A percentile compares a stretch with the other conserved stretches of the same genome.
Evolutionary conservation across 768 basidiomycete genomes (phyloP).

Genomic region (Lyophyllum shimeji): DNA sequence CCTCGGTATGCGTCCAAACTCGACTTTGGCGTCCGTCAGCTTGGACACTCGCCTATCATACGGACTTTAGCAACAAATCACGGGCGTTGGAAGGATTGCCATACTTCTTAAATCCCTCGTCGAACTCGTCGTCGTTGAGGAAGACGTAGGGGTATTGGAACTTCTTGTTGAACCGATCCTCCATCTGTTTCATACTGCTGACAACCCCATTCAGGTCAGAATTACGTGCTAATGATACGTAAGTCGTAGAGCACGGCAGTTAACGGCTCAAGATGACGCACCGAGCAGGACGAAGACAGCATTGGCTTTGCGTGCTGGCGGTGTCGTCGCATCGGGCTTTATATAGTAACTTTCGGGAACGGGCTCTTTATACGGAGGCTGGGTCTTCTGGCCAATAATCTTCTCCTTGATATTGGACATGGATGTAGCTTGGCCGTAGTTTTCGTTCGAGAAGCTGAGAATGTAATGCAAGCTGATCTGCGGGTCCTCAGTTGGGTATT

Average conservation of each 20-base stretch:
- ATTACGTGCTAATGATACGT: constrained; percentile 48
- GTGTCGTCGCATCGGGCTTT: constrained; percentile 31
- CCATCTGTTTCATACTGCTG: constrained; percentile 72
- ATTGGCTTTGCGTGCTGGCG: constrained; percentile 66
- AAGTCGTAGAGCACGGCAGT: too few relatives aligned
- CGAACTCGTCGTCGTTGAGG: constrained; percentile 79
- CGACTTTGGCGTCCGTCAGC: constrained; percentile 61
- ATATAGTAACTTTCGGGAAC: constrained; percentile 60
- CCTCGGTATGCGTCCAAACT: constrained; percentile 77
- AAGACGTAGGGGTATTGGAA: constrained; percentile 86
- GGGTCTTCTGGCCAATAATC: constrained; percentile 22
- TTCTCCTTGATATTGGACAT: constrained; percentile 41
- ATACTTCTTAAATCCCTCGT: constrained; percentile 69
- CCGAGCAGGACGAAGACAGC: constrained; percentile 82
- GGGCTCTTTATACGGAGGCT: constrained; percentile 56
- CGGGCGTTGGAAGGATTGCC: not conserved
- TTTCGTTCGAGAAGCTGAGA: constrained; percentile 63
- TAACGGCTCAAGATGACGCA: constrained; percentile 17
- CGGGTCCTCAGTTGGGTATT: not conserved
- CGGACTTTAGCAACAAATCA: constrained; percentile 8
- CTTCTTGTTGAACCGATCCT: constrained; percentile 89
- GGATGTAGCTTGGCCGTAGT: constrained; percentile 61
- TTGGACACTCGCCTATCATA: constrained; percentile 46
- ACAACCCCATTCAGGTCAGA: constrained; percentile 58
- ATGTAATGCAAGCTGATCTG: constrained; percentile 63